Evolutionary conservation across 495 filamentous ascomycete species (phyloP), one percentile per base, ranked within the genome.

Genomic region (Acidomyces sp.): DNA sequence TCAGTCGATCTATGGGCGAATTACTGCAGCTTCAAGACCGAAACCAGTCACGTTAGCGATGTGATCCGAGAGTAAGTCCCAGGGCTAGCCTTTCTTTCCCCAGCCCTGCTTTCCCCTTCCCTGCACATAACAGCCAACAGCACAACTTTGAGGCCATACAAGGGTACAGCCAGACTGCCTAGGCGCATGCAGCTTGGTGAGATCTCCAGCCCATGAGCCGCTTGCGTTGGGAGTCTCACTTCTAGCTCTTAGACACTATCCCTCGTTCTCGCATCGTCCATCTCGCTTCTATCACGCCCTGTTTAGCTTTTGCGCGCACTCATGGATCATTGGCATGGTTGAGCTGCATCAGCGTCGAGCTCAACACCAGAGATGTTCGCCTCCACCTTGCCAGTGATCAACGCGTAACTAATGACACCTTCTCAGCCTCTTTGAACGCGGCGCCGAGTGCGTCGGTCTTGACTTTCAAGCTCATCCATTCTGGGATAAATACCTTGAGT

Each of bases 61-160:
- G 72, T 88, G 59, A 93, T 95, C 66, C 80, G 92, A 94, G 90
- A 96, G 90, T 97, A 93, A 95, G 90, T 96, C 65, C 55, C 62
- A 54, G 62, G 54, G 60, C 56, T 67, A 63, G 67, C 63, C 59
- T 62, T 80, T 85, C 82, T 70, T 72, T 79, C 77, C 72, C 75
- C 41, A 23, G 25, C 47, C 46, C n/a, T n/a, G n/a, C n/a, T n/a
- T n/a, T n/a, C n/a, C n/a, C n/a, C n/a, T n/a, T n/a, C n/a, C 48
- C 4, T 41, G 38, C 38, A 73, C 68, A 45, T 52, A 46, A 46
- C 44, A 24, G 37, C 12, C 32, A 27, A 20, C 37, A 54, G 43
- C 39, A 29, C 39, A 28, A 39, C 41, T 15, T 24, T 33, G 34
- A 37, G 16, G 6, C 22, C 11, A 20, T 34, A 29, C 9, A 29